These are phyloP conservation scores for Castanea sativa DNA, from an alignment of 306 rosid species.

Conservation along the genomic window DNA sequence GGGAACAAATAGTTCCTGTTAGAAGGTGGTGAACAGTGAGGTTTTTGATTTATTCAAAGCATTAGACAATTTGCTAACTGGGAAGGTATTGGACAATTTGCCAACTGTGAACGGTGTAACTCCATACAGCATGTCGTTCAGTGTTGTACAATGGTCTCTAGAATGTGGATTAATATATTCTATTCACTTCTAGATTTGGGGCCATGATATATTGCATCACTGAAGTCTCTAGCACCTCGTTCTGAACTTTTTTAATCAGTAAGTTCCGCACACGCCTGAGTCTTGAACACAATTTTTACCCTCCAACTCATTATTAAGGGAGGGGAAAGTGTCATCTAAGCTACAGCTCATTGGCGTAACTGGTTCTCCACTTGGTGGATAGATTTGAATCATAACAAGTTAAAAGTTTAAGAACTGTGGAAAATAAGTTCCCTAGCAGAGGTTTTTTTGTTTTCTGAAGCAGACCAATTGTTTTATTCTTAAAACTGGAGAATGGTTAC, in stretches of 20 bases:
- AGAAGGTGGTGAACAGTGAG: not conserved
- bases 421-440: not conserved
- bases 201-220: no score
- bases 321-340: no score
- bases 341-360: not conserved
- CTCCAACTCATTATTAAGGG: no score
- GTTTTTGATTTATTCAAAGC: not conserved
- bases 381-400: no score
- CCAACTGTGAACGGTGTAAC: not conserved
- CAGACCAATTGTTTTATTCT: not conserved
- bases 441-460: not conserved
- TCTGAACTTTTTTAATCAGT: no score
- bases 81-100: not conserved
- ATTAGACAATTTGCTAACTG: not conserved
- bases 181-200: not conserved
- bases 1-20: not conserved
- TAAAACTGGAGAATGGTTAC: not conserved
- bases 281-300: no score
- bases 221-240: no score
- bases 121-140: not conserved
- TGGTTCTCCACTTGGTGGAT: not conserved
- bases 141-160: not conserved
- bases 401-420: no score
- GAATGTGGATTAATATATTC: not conserved
- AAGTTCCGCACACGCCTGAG: no score